These are phyloP conservation scores for Carex parvula DNA, from an alignment of 176 grass and related monocot genomes.

Conservation along the genomic window DNA sequence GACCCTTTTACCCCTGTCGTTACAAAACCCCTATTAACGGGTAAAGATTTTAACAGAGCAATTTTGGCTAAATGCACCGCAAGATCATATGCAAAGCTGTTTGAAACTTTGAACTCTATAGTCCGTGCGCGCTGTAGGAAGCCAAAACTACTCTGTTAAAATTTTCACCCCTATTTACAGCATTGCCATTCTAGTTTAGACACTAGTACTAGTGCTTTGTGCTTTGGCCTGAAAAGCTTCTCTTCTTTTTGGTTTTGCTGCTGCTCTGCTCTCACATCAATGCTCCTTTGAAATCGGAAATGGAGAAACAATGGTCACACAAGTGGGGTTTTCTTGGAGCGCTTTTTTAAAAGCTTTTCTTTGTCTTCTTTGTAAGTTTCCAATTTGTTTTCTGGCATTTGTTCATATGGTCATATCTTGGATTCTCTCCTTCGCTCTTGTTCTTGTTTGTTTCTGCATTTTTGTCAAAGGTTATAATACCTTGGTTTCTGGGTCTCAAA, in stretches of 20 bases:
- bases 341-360: conserved; percentile 28
- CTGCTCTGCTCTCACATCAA: conserved; percentile 1
- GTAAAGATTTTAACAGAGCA: too few relatives aligned
- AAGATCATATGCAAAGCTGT: too few relatives aligned
- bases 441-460: conserved; percentile 6
- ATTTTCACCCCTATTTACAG: background rate
- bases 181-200: background rate
- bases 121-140: too few relatives aligned
- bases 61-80: too few relatives aligned
- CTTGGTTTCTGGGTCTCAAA: background rate
- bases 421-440: background rate
- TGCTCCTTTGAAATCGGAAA: conserved; percentile 13
- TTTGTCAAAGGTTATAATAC: conserved; percentile 6
- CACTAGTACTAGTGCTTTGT: background rate
- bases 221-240: conserved; percentile 27
- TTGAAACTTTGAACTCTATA: too few relatives aligned
- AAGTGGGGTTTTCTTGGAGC: conserved; percentile 15
- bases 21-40: background rate
- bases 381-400: conserved; percentile 7
- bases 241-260: conserved; percentile 24
- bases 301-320: conserved; percentile 7
- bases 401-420: background rate
- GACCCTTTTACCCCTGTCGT: conserved; percentile 12
- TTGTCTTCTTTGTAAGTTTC: conserved; percentile 29
- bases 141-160: too few relatives aligned